Base-by-base conservation (phyloP, 352 stramenopile genomes). In the Pythium vanterpoolii region DNA sequence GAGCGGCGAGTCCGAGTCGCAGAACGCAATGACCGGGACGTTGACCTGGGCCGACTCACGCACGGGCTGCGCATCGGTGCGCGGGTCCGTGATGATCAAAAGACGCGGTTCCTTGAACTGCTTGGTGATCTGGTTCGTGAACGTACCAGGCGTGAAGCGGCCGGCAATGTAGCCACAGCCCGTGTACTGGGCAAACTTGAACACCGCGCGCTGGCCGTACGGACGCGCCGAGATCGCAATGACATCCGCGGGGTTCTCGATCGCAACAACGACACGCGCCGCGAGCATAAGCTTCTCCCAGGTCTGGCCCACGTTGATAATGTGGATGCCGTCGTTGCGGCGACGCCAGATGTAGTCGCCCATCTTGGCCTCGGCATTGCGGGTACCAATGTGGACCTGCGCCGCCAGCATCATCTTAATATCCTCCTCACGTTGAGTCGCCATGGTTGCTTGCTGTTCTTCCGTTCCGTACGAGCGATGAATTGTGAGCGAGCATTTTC, bases 51-150 rank as follows among this genome's bases (percentile, higher is more conserved):
- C 96, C 63, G 97, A 97, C 80, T 99, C 98, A 66, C 95, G 89
- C 71, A 99, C 96, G 53, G 97, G 72, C 83, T 98, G 95, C 39
- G 93, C 89, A 86, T 99, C 98, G 24, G 97, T 98, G 67, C 97
- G 87, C 38, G 98, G 97, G 89, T 99, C 98, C 56, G 98, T 99
- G 68, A 99, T 97, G 82, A 99, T 98, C 47, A 99, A 77, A 62
- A 99, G 85, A 69, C 97, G 97, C 60, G 98, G 98, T 86, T 99
- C 98, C 65, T 94, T 90, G 93, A 99, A 99, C 77, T 99, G 97
- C 89, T 99, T 99, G 64, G 97, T 99, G 89, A 99, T 99, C 86
- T 99, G 97, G 87, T 99, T 99, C 34, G 98, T 99, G 83, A 99
- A 99, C 60, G 97, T 99, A 83, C 98, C 98, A 45, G 98, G 97